Base-by-base conservation (phyloP, 768 basidiomycete species). In the Naganishia friedmannii region DNA sequence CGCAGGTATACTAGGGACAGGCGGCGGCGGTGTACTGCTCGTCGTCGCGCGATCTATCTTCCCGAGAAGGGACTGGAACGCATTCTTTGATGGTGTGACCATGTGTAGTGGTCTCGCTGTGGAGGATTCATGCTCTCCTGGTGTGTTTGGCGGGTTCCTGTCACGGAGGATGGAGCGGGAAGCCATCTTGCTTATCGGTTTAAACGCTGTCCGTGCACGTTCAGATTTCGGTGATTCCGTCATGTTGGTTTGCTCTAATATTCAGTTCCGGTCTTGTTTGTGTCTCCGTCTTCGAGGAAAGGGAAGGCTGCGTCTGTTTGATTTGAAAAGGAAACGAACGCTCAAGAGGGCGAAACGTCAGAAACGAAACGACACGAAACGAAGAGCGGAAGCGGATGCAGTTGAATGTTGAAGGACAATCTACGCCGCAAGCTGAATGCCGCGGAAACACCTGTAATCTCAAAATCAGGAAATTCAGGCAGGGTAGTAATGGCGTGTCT, bases 181-280 rank as follows among this genome's bases (percentile, higher is more conserved):
- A 13, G 46, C 46, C 68, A 69, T 69, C 48, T 69, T 69, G 57
- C 56, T 60, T 45, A 69, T 60, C 46, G 68, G 68, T n/a, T 58
- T 57, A 45, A 69, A 69, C 9, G 56, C 68, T 31, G 57, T 58
- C 26, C 68, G 54, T 34, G 56, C 58, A 19, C 68, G 54, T 34
- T 34, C 58, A 19, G 68, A 69, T 32, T 57, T 58, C 3, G 68
- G 68, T 12, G 68, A 69, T 10, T 63, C 60, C 7, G 60, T 17
- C 60, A 63, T 63, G 39, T 23, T 63, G 34, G 29, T 19, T 29
- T 32, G 34, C 23, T 19, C 15, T 23, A 5, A 42, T 58, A 39
- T 58, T n/a, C n/a, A n/a, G n/a, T n/a, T n/a, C n/a, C n/a, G n/a
- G n/a, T 42, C 15, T 13, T 42, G 42, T 42, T 15, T 42, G 42